Base-by-base conservation (phyloP, 1,284 basidiomycete species). In the Sporisorium exsertum region DNA sequence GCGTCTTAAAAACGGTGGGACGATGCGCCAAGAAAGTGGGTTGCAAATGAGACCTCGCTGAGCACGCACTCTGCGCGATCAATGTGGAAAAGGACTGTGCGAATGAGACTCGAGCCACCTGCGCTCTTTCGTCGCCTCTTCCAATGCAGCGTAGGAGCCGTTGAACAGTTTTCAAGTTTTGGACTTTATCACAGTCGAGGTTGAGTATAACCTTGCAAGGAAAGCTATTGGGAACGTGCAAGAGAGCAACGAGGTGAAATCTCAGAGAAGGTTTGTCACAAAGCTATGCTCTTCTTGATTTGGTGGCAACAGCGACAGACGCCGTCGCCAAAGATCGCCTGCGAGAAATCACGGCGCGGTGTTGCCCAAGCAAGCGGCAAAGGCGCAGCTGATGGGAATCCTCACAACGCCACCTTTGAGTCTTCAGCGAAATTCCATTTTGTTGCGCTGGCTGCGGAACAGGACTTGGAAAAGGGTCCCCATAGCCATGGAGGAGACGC, bases 291-390 rank as follows among this genome's bases (percentile, higher is more conserved):
- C 3, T 22, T 24, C 20, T 40, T 50, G 22, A 27, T 32, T n/a
- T 10, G 33, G 13, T 27, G 46, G 26, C 16, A 20, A 49, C 4
- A n/a, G 22, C 16, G 32, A 22, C 40, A 43, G 15, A 5, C 24
- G 35, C 26, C 51, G 63, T 58, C 56, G 56, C 63, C 63, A 65
- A 29, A 65, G 42, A 58, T 64, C 47, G 42, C 12, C 43, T 5
- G 5, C 18, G 37, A n/a, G 8, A 40, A 18, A 18, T 18, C 37
- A 35, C 33, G 37, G 37, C 8, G 10, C n/a, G 15, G 37, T 3
- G 5, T 18, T 18, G 37, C 37, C 16, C 4, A 40, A 12, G 18
- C 3, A 16, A 40, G 37, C 7, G 8, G 13, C 13, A 35, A 35
- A 9, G 6, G 35, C 35, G 42, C 42, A 27, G 13, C 20, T 29